These are phyloP conservation scores for Metschnikowia gruessii DNA, from an alignment of 805 yeast genomes.

Conservation along the genomic window DNA sequence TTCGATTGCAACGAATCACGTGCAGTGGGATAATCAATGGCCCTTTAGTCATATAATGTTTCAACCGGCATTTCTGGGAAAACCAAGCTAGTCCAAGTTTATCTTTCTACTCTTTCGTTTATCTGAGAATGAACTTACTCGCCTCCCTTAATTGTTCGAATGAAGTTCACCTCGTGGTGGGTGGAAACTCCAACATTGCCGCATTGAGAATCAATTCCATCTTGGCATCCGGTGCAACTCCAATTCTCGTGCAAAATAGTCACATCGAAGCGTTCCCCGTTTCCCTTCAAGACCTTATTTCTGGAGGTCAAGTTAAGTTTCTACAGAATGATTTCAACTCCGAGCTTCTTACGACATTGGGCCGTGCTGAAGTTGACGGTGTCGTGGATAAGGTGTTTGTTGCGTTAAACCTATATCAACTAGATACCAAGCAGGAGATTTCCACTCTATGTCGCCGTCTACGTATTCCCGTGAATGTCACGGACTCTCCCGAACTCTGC, in stretches of 20 bases:
- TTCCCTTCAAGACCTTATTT: conserved; percentile 24
- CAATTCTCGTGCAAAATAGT: conserved; percentile 45
- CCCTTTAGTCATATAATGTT: neutral
- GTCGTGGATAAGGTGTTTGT: conserved; percentile 80
- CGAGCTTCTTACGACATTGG: conserved; percentile 50
- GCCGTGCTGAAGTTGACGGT: conserved; percentile 58
- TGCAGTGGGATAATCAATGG: conserved; percentile 14
- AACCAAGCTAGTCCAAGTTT: neutral
- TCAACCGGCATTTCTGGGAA: neutral
- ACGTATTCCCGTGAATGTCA: conserved; percentile 80
- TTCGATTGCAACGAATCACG: conserved; percentile 14
- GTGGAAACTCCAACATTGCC: conserved; percentile 43
- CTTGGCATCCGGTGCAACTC: conserved; percentile 53
- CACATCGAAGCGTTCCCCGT: conserved; percentile 23
- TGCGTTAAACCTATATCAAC: conserved; percentile 34
- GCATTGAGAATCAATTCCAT: conserved; percentile 47
- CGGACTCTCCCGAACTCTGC: conserved; percentile 68
- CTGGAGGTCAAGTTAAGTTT: conserved; percentile 26
- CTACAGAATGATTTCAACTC: conserved; percentile 27
- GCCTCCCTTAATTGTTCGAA: conserved; percentile 36
- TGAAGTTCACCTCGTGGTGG: conserved; percentile 59
- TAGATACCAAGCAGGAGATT: conserved; percentile 38
- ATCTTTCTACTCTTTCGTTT: neutral
- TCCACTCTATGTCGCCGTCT: conserved; percentile 51
- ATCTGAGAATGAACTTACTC: conserved; percentile 12